Evolutionary conservation across 495 filamentous ascomycete genomes (phyloP).

Genomic region (Hypoxylon intermedium): DNA sequence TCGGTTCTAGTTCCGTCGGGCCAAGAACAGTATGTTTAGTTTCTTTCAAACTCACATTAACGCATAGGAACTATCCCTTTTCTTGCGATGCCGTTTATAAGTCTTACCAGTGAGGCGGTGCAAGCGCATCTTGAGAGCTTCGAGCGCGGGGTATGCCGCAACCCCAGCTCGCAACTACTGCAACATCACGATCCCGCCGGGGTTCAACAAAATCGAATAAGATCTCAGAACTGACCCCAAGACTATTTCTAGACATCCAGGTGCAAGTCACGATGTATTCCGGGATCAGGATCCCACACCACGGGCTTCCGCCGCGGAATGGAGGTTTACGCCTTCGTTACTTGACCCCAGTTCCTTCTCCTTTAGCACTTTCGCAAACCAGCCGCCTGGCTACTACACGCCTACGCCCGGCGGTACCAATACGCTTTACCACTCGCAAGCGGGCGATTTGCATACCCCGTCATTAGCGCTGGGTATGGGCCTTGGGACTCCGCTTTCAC

Average conservation of each 20-base stretch:
- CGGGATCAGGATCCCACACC: conserved; percentile 85
- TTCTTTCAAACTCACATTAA: conserved; percentile 18
- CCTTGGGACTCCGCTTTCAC: conserved; percentile 83
- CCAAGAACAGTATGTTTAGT: conserved; percentile 58
- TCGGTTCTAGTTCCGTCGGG: conserved; percentile 48
- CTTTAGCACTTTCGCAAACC: conserved; percentile 78
- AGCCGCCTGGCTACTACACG: conserved; percentile 84
- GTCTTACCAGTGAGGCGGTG: conserved; percentile 29
- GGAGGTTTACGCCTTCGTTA: conserved; percentile 85
- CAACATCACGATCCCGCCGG: conserved; percentile 10
- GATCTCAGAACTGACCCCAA: conserved; percentile 16
- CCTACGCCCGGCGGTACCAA: conserved; percentile 87
- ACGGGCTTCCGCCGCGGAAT: conserved; percentile 73
- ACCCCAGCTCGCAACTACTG: conserved; percentile 17
- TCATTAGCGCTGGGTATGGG: conserved; percentile 65
- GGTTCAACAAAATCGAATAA: not conserved
- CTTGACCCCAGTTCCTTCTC: conserved; percentile 84
- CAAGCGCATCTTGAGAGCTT: conserved; percentile 35
- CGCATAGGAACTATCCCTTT: not conserved
- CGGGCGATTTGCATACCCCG: conserved; percentile 91
- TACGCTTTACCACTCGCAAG: conserved; percentile 79
- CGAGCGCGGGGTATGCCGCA: conserved; percentile 36
- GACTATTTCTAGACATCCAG: conserved; percentile 45
- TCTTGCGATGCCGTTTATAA: conserved; percentile 14
- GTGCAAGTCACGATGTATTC: conserved; percentile 56